Base-by-base conservation (phyloP, 2,329 filamentous ascomycete genomes). In the Ilyonectria robusta region DNA sequence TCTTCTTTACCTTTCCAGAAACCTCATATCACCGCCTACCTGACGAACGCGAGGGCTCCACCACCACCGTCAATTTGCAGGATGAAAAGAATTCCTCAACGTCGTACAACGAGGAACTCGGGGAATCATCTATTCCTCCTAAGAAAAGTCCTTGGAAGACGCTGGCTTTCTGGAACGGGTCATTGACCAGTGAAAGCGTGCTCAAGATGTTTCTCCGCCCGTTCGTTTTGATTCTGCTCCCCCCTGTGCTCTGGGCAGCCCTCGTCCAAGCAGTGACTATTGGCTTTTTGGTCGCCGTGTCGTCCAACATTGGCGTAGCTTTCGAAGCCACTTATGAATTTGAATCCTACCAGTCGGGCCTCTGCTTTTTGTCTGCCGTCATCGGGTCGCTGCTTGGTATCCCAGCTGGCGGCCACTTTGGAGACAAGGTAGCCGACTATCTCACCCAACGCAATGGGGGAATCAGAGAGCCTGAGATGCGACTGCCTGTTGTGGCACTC, bases 381-480 rank as follows among this genome's bases (percentile, higher is more conserved):
- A 72, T 88, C 10, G 86, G 87, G 8, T 82, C 84, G 1, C 66
- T 84, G 2, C 40, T 85, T 5, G 87, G 84, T 11, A 83, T 87
- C n/a, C 81, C 84, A 3, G 81, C 83, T 3, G 86, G 87, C 8
- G 87, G 87, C 0, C 76, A 80, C 33, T 70, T 86, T 1, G 83
- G 82, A 2, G 84, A 89, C 70, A 81, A 79, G 74, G 77, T 84
- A 9, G 84, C 85, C 19, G 84, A 86, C 55, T 81, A 78, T 61
- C 79, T 86, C 23, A 89, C 88, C 0, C 79, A 77, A 59, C 80
- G 81, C 31, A 90, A 89, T 70, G 81, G 83, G 4, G 88, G 88
- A 6, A 81, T 90, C 21, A 81, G 87, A n/a, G 84, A 88, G 56
- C 86, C 88, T 0, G 87, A 89, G 72, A 89, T 90, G 87, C 81